Evolutionary conservation across 352 stramenopile species (phyloP).

Genomic region (Globisporangium abappressorium): DNA sequence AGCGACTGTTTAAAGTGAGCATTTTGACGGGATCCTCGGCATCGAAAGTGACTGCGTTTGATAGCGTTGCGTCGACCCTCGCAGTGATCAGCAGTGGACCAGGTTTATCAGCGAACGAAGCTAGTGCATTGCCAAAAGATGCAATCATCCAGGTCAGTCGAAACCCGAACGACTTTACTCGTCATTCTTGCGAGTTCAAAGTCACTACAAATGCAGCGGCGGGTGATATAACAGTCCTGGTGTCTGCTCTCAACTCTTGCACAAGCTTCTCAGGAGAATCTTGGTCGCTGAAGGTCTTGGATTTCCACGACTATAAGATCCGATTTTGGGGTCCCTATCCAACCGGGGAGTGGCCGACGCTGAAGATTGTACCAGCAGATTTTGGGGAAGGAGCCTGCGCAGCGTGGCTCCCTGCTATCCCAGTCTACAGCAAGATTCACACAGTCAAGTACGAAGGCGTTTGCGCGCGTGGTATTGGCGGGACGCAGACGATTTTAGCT

Average conservation of each 20-base stretch:
- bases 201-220: slow-evolving; percentile 20
- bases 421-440: slow-evolving; percentile 56
- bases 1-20: slow-evolving; percentile 57
- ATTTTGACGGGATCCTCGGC: slow-evolving; percentile 36
- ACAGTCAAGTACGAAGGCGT: slow-evolving; percentile 66
- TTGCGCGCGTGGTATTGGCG: slow-evolving; percentile 43
- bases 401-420: slow-evolving; percentile 29
- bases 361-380: slow-evolving; percentile 40
- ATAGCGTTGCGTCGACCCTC: slow-evolving; percentile 22
- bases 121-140: slow-evolving; percentile 22
- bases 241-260: slow-evolving; percentile 30
- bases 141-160: slow-evolving; percentile 67
- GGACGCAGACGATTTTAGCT: slow-evolving; percentile 69
- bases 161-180: slow-evolving; percentile 67
- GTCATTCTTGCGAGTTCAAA: slow-evolving; percentile 58
- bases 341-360: slow-evolving; percentile 66
- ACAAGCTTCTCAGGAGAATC: slow-evolving; percentile 40
- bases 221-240: slow-evolving; percentile 27
- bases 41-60: slow-evolving; percentile 46
- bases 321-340: slow-evolving; percentile 67
- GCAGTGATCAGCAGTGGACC: slow-evolving; percentile 31
- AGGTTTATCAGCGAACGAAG: slow-evolving; percentile 36
- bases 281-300: slow-evolving; percentile 52
- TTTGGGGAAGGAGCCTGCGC: slow-evolving; percentile 31
- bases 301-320: slow-evolving; percentile 73